Evolutionary conservation across 768 basidiomycete genomes (phyloP).

Genomic region (Hortiboletus campestris): DNA sequence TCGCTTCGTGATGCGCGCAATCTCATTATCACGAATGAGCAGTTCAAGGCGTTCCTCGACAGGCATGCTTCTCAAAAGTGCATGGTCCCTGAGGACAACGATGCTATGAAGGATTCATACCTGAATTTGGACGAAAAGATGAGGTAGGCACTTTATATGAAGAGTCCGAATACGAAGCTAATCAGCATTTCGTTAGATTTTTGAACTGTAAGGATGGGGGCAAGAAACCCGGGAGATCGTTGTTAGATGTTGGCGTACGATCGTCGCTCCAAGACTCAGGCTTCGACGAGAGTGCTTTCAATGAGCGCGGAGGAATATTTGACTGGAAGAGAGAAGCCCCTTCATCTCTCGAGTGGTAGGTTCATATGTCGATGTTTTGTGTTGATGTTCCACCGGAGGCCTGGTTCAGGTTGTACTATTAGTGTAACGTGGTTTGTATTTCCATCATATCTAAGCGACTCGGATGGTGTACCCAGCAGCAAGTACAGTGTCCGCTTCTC

Average conservation of each 20-base stretch:
- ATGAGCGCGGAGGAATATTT: neutral
- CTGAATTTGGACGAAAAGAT: slow-evolving; percentile 1
- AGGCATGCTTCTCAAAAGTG: neutral
- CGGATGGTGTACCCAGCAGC: too few species aligned
- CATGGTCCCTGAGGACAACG: slow-evolving; percentile 1
- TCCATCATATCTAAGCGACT: too few species aligned
- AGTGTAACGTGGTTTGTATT: neutral
- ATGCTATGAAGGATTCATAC: slow-evolving; percentile 5
- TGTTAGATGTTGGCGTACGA: neutral
- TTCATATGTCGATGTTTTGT: too few species aligned
- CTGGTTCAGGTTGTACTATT: neutral
- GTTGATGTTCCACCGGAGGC: neutral
- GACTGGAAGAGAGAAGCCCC: neutral
- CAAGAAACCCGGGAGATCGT: slow-evolving; percentile 1
- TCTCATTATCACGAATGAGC: slow-evolving; percentile 15
- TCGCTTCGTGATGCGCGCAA: slow-evolving; percentile 36
- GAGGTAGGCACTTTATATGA: neutral
- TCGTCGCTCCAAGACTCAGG: neutral
- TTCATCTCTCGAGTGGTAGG: neutral
- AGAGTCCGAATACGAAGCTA: neutral
- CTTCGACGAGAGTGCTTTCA: neutral
- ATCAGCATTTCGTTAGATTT: neutral
- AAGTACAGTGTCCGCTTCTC: too few species aligned
- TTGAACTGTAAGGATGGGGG: neutral
- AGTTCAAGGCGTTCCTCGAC: neutral